These are phyloP conservation scores for Ophiocordyceps camponoti-saundersi DNA, from an alignment of 2,329 filamentous ascomycete species.

Conservation along the genomic window DNA sequence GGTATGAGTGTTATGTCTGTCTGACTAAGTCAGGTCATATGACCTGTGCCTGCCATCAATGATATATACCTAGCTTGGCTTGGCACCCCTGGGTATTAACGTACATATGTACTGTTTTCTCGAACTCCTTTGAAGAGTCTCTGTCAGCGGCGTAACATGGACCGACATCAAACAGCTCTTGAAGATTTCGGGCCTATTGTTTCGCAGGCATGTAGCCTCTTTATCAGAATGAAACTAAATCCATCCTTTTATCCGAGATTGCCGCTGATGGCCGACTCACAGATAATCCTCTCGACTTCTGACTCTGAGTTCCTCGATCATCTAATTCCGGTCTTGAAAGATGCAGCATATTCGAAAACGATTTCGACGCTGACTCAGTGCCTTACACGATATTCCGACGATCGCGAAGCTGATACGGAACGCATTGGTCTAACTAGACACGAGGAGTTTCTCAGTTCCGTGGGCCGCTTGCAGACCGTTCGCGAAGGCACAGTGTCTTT, in stretches of 20 bases:
- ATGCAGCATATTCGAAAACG: slow-evolving; percentile 63
- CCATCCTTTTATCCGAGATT: not conserved
- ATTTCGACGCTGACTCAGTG: slow-evolving; percentile 60
- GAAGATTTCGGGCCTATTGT: slow-evolving; percentile 30
- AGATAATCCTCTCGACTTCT: slow-evolving; percentile 87
- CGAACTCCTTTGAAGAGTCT: no score
- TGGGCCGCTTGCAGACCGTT: slow-evolving; percentile 84
- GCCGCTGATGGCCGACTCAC: not conserved
- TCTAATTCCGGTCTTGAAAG: slow-evolving; percentile 82
- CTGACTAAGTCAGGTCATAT: no score
- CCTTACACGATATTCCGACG: slow-evolving; percentile 55
- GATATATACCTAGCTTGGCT: no score
- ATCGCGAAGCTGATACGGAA: slow-evolving; percentile 84
- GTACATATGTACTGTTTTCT: no score
- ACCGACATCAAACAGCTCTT: slow-evolving; percentile 24
- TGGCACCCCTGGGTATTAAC: no score
- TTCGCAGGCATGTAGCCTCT: slow-evolving; percentile 23
- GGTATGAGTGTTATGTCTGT: no score
- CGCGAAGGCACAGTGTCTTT: slow-evolving; percentile 78
- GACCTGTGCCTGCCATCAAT: no score
- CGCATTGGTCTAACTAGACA: slow-evolving; percentile 89
- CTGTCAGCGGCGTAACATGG: not conserved
- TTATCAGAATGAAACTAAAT: not conserved
- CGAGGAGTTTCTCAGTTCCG: slow-evolving; percentile 86
- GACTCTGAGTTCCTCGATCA: slow-evolving; percentile 93